Base-by-base conservation (phyloP, 202 grass and related monocot species). In the Schoenoplectus tabernaemontani region DNA sequence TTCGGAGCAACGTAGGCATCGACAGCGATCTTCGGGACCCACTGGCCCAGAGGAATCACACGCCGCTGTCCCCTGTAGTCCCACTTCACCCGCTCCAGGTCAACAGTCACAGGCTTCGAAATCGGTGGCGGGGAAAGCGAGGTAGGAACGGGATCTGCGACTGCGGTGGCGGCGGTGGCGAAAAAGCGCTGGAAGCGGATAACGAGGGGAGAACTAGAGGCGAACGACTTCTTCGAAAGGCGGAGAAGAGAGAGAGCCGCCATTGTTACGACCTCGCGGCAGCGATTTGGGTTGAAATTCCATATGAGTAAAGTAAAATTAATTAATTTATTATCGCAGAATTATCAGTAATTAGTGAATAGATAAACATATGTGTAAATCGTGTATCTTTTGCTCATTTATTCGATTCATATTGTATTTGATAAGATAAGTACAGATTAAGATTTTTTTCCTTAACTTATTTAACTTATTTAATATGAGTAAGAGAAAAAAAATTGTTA, bases 1-100 rank as follows among this genome's bases (percentile, higher is more conserved):
- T 92, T 93, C 8, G 96, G 91, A 11, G 96, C 96, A 4, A 98
- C 96, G 84, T 95, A 95, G 2, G 96, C 96, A 38, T 98, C 96
- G 2, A 95, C 91, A 0, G 96, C 91, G 50, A 98, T 84, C 83
- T 95, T 98, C 3, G 96, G 96, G 64, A 86, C 67, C 96, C 96
- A 98, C 73, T 92, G 91, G 0, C 96, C 96, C 4, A 98, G 86
- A 0, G 96, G 96, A 37, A 98, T 86, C 62, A 95, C 57, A 80
- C 84, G 84, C 19, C 96, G 61, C 81, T 95, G 96, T 46, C 95
- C 95, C 47, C 95, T 85, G 87, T 95, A 98, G 83, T 98, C 95
- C 95, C 91, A 98, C 64, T 87, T 86, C 75, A 90, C 85, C 58
- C 83, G 95, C 89, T 98, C 91, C 63, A 81, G 63, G 13, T 51